Base-by-base conservation (phyloP, 2,329 filamentous ascomycete species). In the Hortaea werneckii region DNA sequence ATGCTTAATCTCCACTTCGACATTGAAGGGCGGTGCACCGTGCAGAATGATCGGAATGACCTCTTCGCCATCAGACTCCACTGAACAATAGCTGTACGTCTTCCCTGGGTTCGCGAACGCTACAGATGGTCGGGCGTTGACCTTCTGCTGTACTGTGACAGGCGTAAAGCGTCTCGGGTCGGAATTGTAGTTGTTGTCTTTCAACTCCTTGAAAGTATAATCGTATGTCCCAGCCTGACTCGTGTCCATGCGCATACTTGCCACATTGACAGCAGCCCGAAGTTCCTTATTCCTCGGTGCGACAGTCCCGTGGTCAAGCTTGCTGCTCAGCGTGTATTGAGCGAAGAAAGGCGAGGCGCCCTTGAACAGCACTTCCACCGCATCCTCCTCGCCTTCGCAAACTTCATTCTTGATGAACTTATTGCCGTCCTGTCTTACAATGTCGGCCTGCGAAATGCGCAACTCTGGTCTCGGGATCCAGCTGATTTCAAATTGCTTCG, bases 1-100 rank as follows among this genome's bases (percentile, higher is more conserved):
- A 58, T 96, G 90, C 68, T 89, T 94, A 66, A 98, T 87, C 59
- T 90, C 88, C 26, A 96, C 77, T 63, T 96, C 92, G 4, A 98
- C 72, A 41, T 82, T 83, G 69, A 98, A 98, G 0, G 92, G 92
- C 5, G 90, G 80, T 11, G 83, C 73, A 35, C 92, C 92, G 48
- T 84, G 84, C 12, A 98, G 75, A 2, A 78, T 82, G 49, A 98
- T 83, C 0, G 90, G 89, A 45, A 98, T 95, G 37, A 79, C 80
- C 59, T 98, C 89, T 58, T 94, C 87, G 32, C 61, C 61, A 29
- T 82, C 79, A 43, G 84, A 78, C 57, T 95, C 87, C 41, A 88
- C 82, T 63, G 88, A 83, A 68, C 92, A 98, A 67, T 90, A 95
- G 63, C 92, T 94, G 73, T 95, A 95, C 0, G 87, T 89, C 65